Conservation (phyloP, 768 basidiomycete genomes). For the Tricholomella constricta region DNA sequence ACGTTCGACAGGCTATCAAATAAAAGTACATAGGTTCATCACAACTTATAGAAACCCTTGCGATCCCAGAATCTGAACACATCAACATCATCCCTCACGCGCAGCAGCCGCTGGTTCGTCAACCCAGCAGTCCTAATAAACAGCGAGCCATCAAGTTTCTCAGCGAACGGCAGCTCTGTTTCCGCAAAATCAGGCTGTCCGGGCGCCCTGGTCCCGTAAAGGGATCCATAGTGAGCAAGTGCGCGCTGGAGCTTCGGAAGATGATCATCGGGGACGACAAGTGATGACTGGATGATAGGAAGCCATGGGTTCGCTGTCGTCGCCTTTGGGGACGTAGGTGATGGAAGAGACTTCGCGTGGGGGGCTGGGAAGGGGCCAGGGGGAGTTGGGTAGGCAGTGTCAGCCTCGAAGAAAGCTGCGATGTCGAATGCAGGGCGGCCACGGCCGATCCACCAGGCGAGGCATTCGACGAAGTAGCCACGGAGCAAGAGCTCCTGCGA, state of each 20-base stretch:
- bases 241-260: conserved; percentile 40
- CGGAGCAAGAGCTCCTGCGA: conserved; percentile 58
- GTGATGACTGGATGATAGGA: conserved; percentile 49
- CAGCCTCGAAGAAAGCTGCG: conserved; percentile 44
- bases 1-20: too few species aligned
- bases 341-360: conserved; percentile 23
- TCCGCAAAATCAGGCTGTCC: conserved; percentile 22
- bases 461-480: conserved; percentile 52
- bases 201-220: conserved; percentile 32
- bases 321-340: conserved; percentile 34
- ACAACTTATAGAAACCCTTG: conserved; percentile 5
- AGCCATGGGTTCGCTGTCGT: conserved; percentile 60
- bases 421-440: conserved; percentile 56
- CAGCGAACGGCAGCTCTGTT: conserved; percentile 44
- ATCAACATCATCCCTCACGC: not conserved
- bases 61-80: conserved; percentile 2
- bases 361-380: conserved; percentile 24
- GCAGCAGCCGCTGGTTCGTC: conserved; percentile 1
- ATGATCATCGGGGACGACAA: conserved; percentile 61
- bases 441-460: conserved; percentile 58
- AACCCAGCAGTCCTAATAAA: conserved; percentile 32
- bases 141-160: conserved; percentile 54
- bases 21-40: too few species aligned
- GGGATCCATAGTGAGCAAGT: conserved; percentile 33
- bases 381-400: conserved; percentile 21